A percentile compares a stretch with the other conserved stretches of the same genome.
Evolutionary conservation across 352 stramenopile species (phyloP).

Genomic region (Nothophytophthora sp.): DNA sequence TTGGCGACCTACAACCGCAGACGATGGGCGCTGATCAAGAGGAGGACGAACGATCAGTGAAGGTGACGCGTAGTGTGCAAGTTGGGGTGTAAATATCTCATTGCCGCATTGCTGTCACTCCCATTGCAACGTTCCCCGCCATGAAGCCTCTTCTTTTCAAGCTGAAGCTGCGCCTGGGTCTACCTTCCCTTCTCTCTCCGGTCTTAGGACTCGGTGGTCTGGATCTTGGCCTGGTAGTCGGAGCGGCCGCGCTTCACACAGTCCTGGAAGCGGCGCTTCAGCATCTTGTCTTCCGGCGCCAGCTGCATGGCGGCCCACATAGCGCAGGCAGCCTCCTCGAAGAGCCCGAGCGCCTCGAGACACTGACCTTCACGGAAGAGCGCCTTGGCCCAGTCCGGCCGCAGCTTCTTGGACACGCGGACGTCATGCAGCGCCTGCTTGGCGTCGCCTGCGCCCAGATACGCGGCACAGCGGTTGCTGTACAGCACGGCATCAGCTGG

Average conservation of each 20-base stretch:
- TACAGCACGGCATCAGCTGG: constrained; percentile 66
- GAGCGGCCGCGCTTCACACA: constrained; percentile 72
- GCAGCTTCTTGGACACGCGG: constrained; percentile 77
- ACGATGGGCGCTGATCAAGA: too few relatives aligned
- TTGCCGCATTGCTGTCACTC: too few relatives aligned
- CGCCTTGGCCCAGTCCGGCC: constrained; percentile 82
- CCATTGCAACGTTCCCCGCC: too few relatives aligned
- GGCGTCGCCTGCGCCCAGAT: constrained; percentile 55
- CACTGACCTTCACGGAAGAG: constrained; percentile 84
- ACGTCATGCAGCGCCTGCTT: constrained; percentile 77
- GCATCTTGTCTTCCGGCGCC: constrained; percentile 65
- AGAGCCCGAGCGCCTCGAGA: constrained; percentile 70
- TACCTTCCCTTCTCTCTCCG: neutral
- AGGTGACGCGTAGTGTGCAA: too few relatives aligned
- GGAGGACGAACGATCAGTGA: too few relatives aligned
- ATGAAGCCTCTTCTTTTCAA: too few relatives aligned
- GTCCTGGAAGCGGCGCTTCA: constrained; percentile 85
- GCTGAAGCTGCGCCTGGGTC: too few relatives aligned
- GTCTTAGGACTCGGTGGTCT: too few relatives aligned
- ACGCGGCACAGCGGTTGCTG: constrained; percentile 81
- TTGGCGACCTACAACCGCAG: too few relatives aligned
- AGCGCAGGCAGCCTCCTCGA: constrained; percentile 70
- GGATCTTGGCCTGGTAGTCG: constrained; percentile 52
- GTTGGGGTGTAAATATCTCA: too few relatives aligned
- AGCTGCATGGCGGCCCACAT: constrained; percentile 80